These are phyloP conservation scores for Combretum micranthum DNA, from an alignment of 345 rosid species.

Conservation along the genomic window DNA sequence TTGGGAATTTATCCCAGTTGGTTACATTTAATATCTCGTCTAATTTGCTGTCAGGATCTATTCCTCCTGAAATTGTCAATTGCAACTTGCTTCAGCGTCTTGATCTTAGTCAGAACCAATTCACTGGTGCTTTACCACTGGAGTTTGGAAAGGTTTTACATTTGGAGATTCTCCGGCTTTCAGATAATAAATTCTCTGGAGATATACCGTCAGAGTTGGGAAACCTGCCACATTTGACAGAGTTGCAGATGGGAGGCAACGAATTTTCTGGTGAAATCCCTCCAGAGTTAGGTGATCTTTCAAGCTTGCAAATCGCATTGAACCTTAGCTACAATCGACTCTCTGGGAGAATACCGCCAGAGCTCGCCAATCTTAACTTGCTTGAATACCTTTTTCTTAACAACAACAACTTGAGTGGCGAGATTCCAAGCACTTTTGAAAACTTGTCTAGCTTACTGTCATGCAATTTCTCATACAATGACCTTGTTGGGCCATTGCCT, in stretches of 20 bases:
- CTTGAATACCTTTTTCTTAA: slow-evolving; percentile 64
- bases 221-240: slow-evolving; percentile 63
- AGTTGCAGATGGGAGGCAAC: slow-evolving; percentile 94
- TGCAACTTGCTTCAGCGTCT: slow-evolving; percentile 88
- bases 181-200: slow-evolving; percentile 77
- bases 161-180: slow-evolving; percentile 79
- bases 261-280: slow-evolving; percentile 70
- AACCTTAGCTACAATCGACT: slow-evolving; percentile 78
- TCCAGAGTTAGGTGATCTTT: slow-evolving; percentile 62
- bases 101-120: slow-evolving; percentile 69
- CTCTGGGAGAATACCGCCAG: slow-evolving; percentile 59
- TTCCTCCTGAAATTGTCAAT: slow-evolving; percentile 62
- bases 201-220: slow-evolving; percentile 63
- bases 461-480: slow-evolving; percentile 90
- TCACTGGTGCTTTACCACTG: slow-evolving; percentile 52
- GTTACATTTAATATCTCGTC: slow-evolving; percentile 80
- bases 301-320: slow-evolving; percentile 87
- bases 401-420: slow-evolving; percentile 71
- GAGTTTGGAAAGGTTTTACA: slow-evolving; percentile 70
- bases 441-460: slow-evolving; percentile 65
- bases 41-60: slow-evolving; percentile 53
- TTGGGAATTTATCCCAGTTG: slow-evolving; percentile 65
- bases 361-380: slow-evolving; percentile 67
- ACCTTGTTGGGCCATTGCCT: slow-evolving; percentile 71
- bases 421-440: slow-evolving; percentile 60